phyloP scores from a whole-genome alignment of 345 rosid genomes.

The Euphorbia peplus region DNA sequence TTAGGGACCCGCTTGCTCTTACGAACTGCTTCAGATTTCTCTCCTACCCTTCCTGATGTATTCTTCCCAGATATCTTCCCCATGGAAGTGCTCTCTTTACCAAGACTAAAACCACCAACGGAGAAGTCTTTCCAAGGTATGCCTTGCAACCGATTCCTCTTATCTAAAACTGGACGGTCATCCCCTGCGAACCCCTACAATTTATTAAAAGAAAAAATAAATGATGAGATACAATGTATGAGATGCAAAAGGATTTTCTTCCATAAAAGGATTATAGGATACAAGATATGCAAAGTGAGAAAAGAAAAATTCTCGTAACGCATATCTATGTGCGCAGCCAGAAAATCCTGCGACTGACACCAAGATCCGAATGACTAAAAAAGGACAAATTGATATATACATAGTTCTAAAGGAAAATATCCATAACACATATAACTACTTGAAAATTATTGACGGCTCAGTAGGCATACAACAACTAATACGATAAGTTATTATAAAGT shows the following conservation, averaged over 20 bases:
- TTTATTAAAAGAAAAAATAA: conserved; percentile 11
- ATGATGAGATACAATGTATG: conserved; percentile 23
- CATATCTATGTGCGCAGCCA: conserved; percentile 3
- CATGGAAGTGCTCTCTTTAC: conserved; percentile 49
- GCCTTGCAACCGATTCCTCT: conserved; percentile 56
- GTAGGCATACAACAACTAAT: not conserved
- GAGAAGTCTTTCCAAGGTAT: conserved; percentile 76
- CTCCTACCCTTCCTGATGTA: conserved; percentile 48
- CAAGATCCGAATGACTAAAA: conserved; percentile 5
- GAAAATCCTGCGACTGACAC: conserved; percentile 8
- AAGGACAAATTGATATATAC: not conserved
- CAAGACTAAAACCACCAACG: conserved; percentile 45
- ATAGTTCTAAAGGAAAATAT: conserved; percentile 6
- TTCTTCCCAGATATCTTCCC: conserved; percentile 48
- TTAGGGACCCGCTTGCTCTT: conserved; percentile 78
- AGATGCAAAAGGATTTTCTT: too few relatives aligned
- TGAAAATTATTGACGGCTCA: not conserved
- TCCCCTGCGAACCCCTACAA: conserved; percentile 60
- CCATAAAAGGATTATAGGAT: conserved; percentile 21
- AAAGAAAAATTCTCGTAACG: conserved; percentile 8
- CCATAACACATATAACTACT: not conserved
- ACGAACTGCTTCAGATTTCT: conserved; percentile 51
- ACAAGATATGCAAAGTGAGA: not conserved
- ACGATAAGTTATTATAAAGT: too few relatives aligned
- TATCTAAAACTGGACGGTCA: conserved; percentile 40